These are phyloP conservation scores for Ajuga reptans DNA, from an alignment of 305 asterid species.

Conservation along the genomic window DNA sequence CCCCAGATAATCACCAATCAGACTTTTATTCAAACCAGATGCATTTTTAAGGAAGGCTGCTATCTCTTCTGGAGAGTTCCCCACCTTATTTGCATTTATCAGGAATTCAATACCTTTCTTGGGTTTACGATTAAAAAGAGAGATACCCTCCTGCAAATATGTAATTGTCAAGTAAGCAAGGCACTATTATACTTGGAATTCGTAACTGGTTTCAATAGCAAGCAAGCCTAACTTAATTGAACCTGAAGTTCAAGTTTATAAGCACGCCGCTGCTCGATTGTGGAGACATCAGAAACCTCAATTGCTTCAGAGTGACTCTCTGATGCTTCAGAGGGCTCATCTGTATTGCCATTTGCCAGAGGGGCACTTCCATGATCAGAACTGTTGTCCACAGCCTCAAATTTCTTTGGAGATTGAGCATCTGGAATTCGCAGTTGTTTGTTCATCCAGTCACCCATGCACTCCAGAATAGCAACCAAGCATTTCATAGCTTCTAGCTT, in stretches of 20 bases:
- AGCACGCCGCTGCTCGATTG: slow-evolving; percentile 96
- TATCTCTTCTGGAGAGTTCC: slow-evolving; percentile 81
- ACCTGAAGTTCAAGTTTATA: slow-evolving; percentile 98
- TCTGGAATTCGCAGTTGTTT: slow-evolving; percentile 87
- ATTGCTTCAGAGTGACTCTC: slow-evolving; percentile 85
- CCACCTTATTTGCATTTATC: slow-evolving; percentile 88
- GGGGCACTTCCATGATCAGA: slow-evolving; percentile 58
- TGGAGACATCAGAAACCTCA: slow-evolving; percentile 83
- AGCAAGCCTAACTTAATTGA: slow-evolving; percentile 22
- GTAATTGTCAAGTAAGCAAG: slow-evolving; percentile 14
- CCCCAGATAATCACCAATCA: slow-evolving; percentile 96
- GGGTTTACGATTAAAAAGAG: slow-evolving; percentile 94
- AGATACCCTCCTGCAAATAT: slow-evolving; percentile 84
- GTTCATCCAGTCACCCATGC: slow-evolving; percentile 99
- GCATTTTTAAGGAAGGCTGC: slow-evolving; percentile 79
- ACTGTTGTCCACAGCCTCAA: slow-evolving; percentile 51
- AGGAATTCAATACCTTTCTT: slow-evolving; percentile 92
- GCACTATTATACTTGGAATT: not conserved
- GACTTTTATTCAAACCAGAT: slow-evolving; percentile 80
- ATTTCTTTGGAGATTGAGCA: slow-evolving; percentile 52
- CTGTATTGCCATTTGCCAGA: slow-evolving; percentile 56
- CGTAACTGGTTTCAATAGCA: slow-evolving; percentile 14
- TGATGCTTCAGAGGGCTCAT: slow-evolving; percentile 67
- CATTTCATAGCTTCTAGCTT: slow-evolving; percentile 94
- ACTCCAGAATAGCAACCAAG: slow-evolving; percentile 73